Evolutionary conservation across 2,329 filamentous ascomycete genomes (phyloP), one percentile per base, ranked within the genome.

Genomic region (Trichoderma breve): DNA sequence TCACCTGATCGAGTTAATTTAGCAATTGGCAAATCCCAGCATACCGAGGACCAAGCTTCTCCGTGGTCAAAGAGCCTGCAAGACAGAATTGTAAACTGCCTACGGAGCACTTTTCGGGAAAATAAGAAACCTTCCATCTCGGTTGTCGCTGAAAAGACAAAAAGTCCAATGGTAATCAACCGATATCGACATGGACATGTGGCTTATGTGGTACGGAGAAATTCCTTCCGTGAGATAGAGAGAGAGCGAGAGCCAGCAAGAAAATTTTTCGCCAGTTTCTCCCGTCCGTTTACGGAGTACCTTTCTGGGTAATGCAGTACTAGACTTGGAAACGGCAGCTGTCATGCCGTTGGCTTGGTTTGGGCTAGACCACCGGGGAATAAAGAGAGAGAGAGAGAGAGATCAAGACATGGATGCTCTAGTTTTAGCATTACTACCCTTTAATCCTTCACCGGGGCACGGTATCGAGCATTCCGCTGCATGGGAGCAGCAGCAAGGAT

Each of bases 371-470:
- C 14, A 14, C 14, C n/a, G 43, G 43, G 28, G 28, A 53, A 32
- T 12, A 26, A 34, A 34, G 32, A 14, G 18, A 15, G 28, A 8
- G 15, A 21, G 34, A 43, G 21, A 14, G n/a, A 24, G 53, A 61
- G 21, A 57, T 26, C 47, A 51, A 36, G 32, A 11, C 26, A 32
- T 26, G 15, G n/a, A 60, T 32, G 57, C 57, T 60, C 64, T 30
- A 67, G 64, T 5, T 28, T 15, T 28, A 39, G 64, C 39, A 43
- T 15, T 47, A 32, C 34, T 43, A 43, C 39, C 39, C 30, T 43
- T 21, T n/a, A n/a, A 32, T 26, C 55, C 55, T 43, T 36, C 61
- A 36, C 69, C 69, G 62, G 61, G 69, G 61, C 61, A 71, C 51
- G 57, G 36, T 57, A 18, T 30, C 21, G 39, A 71, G 43, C 21